phyloP scores from a whole-genome alignment of 2,329 filamentous ascomycete species.

The Grosmannia huntii region DNA sequence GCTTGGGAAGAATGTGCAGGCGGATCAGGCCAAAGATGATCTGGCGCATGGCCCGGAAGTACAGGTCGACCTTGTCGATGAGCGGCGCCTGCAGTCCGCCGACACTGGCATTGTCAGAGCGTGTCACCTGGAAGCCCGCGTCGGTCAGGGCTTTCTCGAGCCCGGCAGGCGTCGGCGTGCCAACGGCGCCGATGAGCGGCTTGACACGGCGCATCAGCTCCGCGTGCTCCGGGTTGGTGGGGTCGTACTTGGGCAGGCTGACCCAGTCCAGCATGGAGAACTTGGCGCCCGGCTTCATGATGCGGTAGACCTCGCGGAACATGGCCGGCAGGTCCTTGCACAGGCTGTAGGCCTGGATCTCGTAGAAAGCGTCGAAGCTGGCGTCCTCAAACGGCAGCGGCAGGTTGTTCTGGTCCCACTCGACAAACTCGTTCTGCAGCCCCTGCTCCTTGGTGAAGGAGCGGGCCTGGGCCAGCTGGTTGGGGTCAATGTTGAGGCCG shows the following conservation, averaged over 20 bases:
- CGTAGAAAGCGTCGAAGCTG: constrained; percentile 40
- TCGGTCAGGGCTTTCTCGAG: constrained; percentile 31
- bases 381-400: constrained; percentile 36
- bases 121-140: constrained; percentile 33
- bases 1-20: constrained; percentile 30
- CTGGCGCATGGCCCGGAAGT: constrained; percentile 37
- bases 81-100: constrained; percentile 37
- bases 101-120: constrained; percentile 38
- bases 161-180: constrained; percentile 34
- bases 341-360: constrained; percentile 43
- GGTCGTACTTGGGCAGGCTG: constrained; percentile 35
- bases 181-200: constrained; percentile 40
- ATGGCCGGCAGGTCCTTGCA: constrained; percentile 34
- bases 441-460: constrained; percentile 29
- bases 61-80: constrained; percentile 40
- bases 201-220: constrained; percentile 41
- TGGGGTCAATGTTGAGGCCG: constrained; percentile 40
- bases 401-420: constrained; percentile 37
- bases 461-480: constrained; percentile 34
- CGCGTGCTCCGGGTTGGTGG: constrained; percentile 30
- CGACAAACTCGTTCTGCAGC: constrained; percentile 32
- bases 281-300: constrained; percentile 36
- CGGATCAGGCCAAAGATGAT: constrained; percentile 35
- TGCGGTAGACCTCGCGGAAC: constrained; percentile 34
- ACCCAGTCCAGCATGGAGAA: constrained; percentile 41